Conservation (phyloP, 129 eudicot species). For the Pittosporum tobira region DNA sequence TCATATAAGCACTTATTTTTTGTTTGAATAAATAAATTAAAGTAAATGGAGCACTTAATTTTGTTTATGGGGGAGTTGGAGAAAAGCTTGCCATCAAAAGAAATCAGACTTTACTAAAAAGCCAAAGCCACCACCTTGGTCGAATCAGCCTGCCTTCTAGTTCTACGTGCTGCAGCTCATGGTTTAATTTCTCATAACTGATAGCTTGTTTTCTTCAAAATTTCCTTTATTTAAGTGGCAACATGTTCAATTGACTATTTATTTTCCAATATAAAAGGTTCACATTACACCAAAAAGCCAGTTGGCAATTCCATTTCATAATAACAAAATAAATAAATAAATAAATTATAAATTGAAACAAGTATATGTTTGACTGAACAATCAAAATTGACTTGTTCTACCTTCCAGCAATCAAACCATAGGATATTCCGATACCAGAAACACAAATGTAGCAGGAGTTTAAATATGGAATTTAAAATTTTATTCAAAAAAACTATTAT, state of each 20-base stretch:
- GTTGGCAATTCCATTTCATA: too few relatives aligned
- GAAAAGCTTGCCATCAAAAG: neutral
- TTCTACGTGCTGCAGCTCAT: neutral
- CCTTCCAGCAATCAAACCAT: too few relatives aligned
- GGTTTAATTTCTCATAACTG: neutral
- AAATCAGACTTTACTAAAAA: neutral
- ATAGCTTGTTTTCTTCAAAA: neutral
- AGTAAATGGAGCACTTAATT: neutral
- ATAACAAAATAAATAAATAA: too few relatives aligned
- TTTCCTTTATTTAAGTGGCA: neutral
- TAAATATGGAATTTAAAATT: too few relatives aligned
- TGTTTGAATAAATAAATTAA: neutral
- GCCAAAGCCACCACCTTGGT: neutral
- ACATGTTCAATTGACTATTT: neutral
- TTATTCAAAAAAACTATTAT: too few relatives aligned
- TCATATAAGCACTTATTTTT: too few relatives aligned
- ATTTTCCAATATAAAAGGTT: neutral
- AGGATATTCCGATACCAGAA: too few relatives aligned
- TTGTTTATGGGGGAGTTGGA: conserved; percentile 3
- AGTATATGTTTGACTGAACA: too few relatives aligned
- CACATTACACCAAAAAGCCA: neutral
- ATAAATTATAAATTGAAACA: neutral
- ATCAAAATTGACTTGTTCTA: too few relatives aligned
- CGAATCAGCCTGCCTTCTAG: neutral
- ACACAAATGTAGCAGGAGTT: too few relatives aligned